Evolutionary conservation across 1,284 basidiomycete species (phyloP), one percentile per base, ranked within the genome.

Genomic region (Apiotrichum akiyoshidainum): DNA sequence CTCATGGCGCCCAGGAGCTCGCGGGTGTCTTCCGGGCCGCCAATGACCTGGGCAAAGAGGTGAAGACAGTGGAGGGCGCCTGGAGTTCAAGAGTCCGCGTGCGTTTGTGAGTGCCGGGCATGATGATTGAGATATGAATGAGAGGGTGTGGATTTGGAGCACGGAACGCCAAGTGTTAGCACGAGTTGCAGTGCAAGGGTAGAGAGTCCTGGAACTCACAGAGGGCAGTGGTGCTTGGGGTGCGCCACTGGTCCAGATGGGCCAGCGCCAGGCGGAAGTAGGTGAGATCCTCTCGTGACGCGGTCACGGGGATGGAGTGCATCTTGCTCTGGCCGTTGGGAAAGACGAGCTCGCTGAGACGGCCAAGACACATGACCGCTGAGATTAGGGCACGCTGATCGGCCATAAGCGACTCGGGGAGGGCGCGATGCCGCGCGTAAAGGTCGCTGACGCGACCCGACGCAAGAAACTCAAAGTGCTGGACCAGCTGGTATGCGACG

Each of bases 11-110:
- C 58, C 45, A 67, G 53, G 49, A 68, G 48, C 40, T 65, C 58
- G 17, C 65, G 60, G 10, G 58, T 65, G 58, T 70, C 69, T 7
- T 60, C 60, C 0, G 63, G 57, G 16, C 69, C 69, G 10, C 67
- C 69, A 22, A 61, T 22, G 22, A 61, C 59, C 55, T 59, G 55
- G 4, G 61, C 56, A 34, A 58, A 68, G 0, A 68, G 60, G 16
- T 65, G 63, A 16, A 70, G 58, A 45, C 63, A 65, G 52, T 66
- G 61, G 34, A 70, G 60, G 0, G 69, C 64, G 47, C 60, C 68
- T 69, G 48, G 51, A 51, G 19, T 9, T n/a, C 8, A 26, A 16
- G 9, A 46, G 46, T 16, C 33, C 17, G 42, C n/a, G 21, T 31
- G 3, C 26, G 7, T 31, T 3, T 4, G 3, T 3, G 26, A 31